Evolutionary conservation across 352 stramenopile species (phyloP).

Genomic region (Phytophthora cactorum): DNA sequence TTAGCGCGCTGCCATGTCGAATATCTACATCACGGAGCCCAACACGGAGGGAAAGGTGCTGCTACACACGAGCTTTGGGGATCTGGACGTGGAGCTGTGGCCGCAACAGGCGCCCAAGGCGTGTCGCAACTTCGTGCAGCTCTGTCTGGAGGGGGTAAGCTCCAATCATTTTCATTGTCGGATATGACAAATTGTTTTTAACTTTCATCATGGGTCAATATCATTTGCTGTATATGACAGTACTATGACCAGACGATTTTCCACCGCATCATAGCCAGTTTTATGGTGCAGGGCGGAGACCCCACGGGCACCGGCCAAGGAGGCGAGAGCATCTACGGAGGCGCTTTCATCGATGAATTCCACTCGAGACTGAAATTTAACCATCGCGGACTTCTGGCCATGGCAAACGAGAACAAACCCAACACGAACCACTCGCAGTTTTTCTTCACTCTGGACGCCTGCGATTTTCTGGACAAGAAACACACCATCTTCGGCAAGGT

Average conservation of each 20-base stretch:
- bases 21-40: slow-evolving; percentile 98
- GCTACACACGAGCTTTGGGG: slow-evolving; percentile 96
- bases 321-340: slow-evolving; percentile 80
- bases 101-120: slow-evolving; percentile 96
- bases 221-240: slow-evolving; percentile 38
- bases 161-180: not conserved
- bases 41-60: slow-evolving; percentile 96
- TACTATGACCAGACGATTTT: slow-evolving; percentile 98
- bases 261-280: slow-evolving; percentile 94
- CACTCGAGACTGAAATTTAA: slow-evolving; percentile 96
- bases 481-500: slow-evolving; percentile 94
- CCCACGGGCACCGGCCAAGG: slow-evolving; percentile 86
- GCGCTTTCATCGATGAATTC: slow-evolving; percentile 92
- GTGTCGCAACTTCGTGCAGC: slow-evolving; percentile 93
- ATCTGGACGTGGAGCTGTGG: slow-evolving; percentile 98
- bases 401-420: slow-evolving; percentile 91
- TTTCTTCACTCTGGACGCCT: slow-evolving; percentile 97
- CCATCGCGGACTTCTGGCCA: slow-evolving; percentile 95
- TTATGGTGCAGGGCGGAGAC: slow-evolving; percentile 97
- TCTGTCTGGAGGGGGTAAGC: slow-evolving; percentile 84
- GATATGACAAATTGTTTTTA: slow-evolving; percentile 1
- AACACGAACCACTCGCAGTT: slow-evolving; percentile 95
- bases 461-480: slow-evolving; percentile 95
- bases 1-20: slow-evolving; percentile 82
- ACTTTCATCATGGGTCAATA: not conserved